These are phyloP conservation scores for Colletotrichum sp. DNA, from an alignment of 2,329 filamentous ascomycete genomes.

Conservation along the genomic window DNA sequence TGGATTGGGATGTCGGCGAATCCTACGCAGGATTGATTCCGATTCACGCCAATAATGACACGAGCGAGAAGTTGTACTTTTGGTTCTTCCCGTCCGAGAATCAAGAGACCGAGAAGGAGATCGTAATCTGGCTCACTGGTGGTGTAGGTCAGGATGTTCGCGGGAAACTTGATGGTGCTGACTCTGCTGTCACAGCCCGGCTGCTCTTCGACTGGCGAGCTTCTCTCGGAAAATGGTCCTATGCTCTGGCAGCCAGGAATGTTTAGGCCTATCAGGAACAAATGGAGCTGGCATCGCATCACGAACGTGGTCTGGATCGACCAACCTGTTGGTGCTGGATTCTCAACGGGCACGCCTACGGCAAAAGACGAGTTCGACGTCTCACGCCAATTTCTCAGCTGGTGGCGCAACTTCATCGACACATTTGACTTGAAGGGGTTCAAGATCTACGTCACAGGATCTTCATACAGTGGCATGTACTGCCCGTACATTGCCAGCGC, in stretches of 20 bases:
- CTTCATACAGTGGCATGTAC: slow-evolving; percentile 72
- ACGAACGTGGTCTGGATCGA: slow-evolving; percentile 82
- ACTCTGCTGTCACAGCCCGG: slow-evolving; percentile 44
- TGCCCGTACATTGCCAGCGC: slow-evolving; percentile 76
- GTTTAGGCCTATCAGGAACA: slow-evolving; percentile 66
- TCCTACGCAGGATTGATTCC: slow-evolving; percentile 69
- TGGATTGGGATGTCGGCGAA: slow-evolving; percentile 72
- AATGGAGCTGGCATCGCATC: slow-evolving; percentile 76
- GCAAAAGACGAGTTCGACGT: slow-evolving; percentile 72
- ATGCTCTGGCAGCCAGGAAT: slow-evolving; percentile 76
- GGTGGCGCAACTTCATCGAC: slow-evolving; percentile 79
- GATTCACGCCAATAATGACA: slow-evolving; percentile 47
- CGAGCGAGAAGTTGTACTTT: slow-evolving; percentile 64
- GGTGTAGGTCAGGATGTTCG: slow-evolving; percentile 35
- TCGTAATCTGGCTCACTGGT: slow-evolving; percentile 68
- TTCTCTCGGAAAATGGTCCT: slow-evolving; percentile 80
- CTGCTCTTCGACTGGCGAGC: slow-evolving; percentile 67
- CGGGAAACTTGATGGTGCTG: background rate
- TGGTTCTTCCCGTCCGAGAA: slow-evolving; percentile 70
- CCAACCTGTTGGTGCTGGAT: slow-evolving; percentile 72
- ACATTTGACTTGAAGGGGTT: slow-evolving; percentile 71
- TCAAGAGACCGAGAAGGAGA: slow-evolving; percentile 55
- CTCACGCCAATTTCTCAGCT: slow-evolving; percentile 75
- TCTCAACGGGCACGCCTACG: slow-evolving; percentile 67
- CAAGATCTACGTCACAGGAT: slow-evolving; percentile 77